Base-by-base conservation (phyloP, 345 rosid genomes). In the Isatis tinctoria region DNA sequence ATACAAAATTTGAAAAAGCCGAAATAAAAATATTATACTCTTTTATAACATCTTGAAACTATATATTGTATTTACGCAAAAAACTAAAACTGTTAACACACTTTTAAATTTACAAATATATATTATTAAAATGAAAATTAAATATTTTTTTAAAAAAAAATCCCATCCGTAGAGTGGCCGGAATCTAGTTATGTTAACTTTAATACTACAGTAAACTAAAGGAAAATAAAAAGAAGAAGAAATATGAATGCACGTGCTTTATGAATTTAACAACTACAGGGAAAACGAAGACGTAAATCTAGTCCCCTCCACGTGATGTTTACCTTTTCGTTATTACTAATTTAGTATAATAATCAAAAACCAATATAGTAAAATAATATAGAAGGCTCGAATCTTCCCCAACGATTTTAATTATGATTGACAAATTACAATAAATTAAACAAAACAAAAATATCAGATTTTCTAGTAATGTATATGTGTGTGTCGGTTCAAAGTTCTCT, bases 211-310 rank as follows among this genome's bases (percentile, higher is more conserved):
- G 6, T 9, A 28, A 45, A 44, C 14, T 10, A 2, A 36, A 14
- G 4, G 33, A 1, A 6, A 32, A 20, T 8, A 14, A 37, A 48
- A 60, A 11, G 16, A n/a, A 49, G 59, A 27, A 67, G 27, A 51
- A 51, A 26, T 11, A 69, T 75, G 47, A 58, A 75, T 60, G 74
- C 65, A 75, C 64, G 74, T 75, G 61, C 44, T 75, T 74, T 59
- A 26, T 35, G 33, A 74, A 65, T 66, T 24, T 48, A 52, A 68
- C 49, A 60, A 75, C 57, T 52, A 2, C 40, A 41, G 1, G 22
- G 10, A 40, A 67, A 8, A 20, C 2, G 28, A 65, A 35, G 40
- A 54, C 13, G 22, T 37, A 57, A 26, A 13, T 20, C 6, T 60
- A 75, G 40, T 33, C 70, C 49, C 64, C 48, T 62, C 59, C 63